Evolutionary conservation across 2,329 filamentous ascomycete species (phyloP), one percentile per base, ranked within the genome.

Genomic region (Keithomyces neogunnii): DNA sequence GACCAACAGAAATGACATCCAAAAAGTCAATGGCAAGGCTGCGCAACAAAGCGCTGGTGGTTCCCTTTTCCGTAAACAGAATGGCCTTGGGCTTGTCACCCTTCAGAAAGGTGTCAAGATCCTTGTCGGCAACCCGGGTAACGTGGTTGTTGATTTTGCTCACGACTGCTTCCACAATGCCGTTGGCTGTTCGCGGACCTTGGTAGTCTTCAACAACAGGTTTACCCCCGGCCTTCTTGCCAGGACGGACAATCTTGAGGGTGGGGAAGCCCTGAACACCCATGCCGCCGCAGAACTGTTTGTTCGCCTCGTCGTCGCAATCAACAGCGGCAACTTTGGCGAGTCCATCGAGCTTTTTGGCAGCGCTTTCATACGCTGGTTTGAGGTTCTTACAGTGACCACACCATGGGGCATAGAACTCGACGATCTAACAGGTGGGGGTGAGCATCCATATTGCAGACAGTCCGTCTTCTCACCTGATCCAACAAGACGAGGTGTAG

Each of bases 401-500:
- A 63, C 93, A 97, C 92, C 92, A 97, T 29, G 92, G 92, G 7
- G 92, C 92, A 64, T 96, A 97, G 78, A 97, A 97, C 71, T 91
- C 89, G 66, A 83, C 72, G 45, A 83, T 78, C 78, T 84, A 58
- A 33, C 19, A 19, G 19, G 19, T 19, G 19, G 19, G 19, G 19
- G 19, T 19, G 19, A 19, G 19, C 19, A 19, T 19, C 19, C 19
- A 19, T 19, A 19, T 19, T 19, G 19, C 19, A 19, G 19, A 19
- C 19, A 19, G 19, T 19, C 19, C 19, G 19, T 19, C 19, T 19
- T 19, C 19, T 19, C 19, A 19, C 19, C 19, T 19, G 19, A 19
- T 19, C 19, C 19, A 19, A 19, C 19, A 19, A 19, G 19, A 19
- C 19, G 19, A 1, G 19, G 29, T 40, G 33, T 6, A 42, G 33